Percentiles rank a stretch among this genome's conserved stretches.
Conservation (phyloP, 305 asterid genomes). For the Solanum chacoense region DNA sequence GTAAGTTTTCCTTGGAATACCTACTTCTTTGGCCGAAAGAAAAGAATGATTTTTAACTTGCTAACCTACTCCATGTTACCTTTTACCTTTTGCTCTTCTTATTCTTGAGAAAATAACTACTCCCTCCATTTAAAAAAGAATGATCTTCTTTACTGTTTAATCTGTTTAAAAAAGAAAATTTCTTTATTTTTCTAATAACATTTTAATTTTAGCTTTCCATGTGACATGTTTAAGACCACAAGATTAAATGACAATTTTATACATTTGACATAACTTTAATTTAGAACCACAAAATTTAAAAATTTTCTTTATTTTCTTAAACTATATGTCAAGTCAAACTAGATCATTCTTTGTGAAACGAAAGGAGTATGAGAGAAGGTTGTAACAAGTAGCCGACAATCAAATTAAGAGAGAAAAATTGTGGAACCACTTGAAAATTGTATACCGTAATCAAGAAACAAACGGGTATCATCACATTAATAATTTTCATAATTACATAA, state of each 20-base stretch:
- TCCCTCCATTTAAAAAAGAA: no score
- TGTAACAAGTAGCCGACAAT: not conserved
- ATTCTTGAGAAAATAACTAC: not conserved
- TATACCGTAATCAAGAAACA: not conserved
- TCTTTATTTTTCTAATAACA: no score
- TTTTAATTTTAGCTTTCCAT: no score
- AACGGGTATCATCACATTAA: not conserved
- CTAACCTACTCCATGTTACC: not conserved
- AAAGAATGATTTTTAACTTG: not conserved
- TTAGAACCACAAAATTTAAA: no score
- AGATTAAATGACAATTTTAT: no score
- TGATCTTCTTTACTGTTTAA: accelerated
- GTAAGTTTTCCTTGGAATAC: no score
- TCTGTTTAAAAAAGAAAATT: no score
- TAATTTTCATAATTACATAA: not conserved
- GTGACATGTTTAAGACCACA: no score
- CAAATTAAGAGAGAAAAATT: not conserved
- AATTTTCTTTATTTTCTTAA: no score
- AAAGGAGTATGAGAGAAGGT: accelerated
- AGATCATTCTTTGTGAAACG: no score
- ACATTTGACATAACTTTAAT: no score
- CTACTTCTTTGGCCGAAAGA: not conserved
- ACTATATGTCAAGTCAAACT: no score
- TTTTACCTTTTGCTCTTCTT: not conserved
- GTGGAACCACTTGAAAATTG: not conserved